Evolutionary conservation across 345 rosid species (phyloP), one percentile per base, ranked within the genome.

Genomic region (Firmiana major): DNA sequence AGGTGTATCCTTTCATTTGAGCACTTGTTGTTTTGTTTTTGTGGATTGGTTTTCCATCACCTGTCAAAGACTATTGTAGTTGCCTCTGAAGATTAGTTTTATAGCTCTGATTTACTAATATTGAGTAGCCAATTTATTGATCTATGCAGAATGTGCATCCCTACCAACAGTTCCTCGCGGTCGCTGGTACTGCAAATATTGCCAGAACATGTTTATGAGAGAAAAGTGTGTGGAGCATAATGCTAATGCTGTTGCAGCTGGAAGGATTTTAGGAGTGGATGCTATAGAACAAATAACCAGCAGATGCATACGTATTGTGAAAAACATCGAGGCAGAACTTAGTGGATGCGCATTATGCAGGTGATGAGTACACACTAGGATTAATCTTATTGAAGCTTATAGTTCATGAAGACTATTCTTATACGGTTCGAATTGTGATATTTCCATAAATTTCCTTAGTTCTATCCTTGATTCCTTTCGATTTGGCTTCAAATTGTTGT

Each of bases 341-440:
- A 88, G 89, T 82, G 99, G 98, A 84, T 97, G 99, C 84, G 90
- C 88, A 9, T 81, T 92, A 67, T 97, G 99, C 97, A 88, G 97
- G 99, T 94, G 80, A 79, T 38, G 22, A 9, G 79, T 80, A 57
- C 74, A 45, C 72, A 28, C 76, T 70, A 49, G 70, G 77, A 31
- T 78, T 75, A 49, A 81, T 42, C 54, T 53, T 40, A 4, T 63
- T 54, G 55, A 54, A 64, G 55, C 70, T 22, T 74, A 21, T 79
- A 38, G 76, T 64, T 40, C 13, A 31, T 22, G 59, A 58, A 42
- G 53, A 31, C 53, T 71, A 7, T 28, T 26, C 22, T 21, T 55
- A 15, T 69, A n/a, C 60, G 69, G 17, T 57, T 65, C 74, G 64
- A 40, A 17, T 49, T 36, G 57, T 46, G 69, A 16, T 16, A 62